Evolutionary conservation across 2,329 filamentous ascomycete species (phyloP), one percentile per base, ranked within the genome.

Genomic region (Aureobasidium sp.): DNA sequence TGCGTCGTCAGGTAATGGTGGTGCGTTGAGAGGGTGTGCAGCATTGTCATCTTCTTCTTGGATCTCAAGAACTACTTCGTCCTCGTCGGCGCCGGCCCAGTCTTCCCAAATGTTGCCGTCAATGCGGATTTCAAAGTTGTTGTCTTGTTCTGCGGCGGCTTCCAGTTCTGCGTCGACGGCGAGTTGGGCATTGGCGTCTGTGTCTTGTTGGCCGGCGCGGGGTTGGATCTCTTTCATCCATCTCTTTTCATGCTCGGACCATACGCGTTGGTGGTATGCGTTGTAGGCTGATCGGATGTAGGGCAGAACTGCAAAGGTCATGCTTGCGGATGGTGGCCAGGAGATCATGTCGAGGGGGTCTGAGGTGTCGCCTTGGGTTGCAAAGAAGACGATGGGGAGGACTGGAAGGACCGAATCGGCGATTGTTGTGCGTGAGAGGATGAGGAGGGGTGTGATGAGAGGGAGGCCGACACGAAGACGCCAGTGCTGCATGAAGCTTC

Each of bases 201-300:
- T 64, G 24, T 64, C 63, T 3, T 65, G 61, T 25, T 64, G 62
- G 12, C 55, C 64, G 22, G 59, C 58, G 10, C 79, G 74, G 8
- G 81, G 81, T 55, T 82, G 79, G 2, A 85, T 76, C 58, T 83
- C 80, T 47, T 77, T 75, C 17, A 83, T 71, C 83, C 83, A 85
- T 51, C 72, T 74, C 58, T 74, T 74, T 62, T 84, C 80, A 49
- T 76, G 68, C 17, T 76, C 73, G 14, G 75, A 73, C 69, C 83
- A 83, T 2, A 81, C 63, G 39, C 72, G 73, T 38, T 81, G 74
- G 62, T 85, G 86, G 48, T 83, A 71, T 25, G 74, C 71, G 53
- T 81, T 80, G 67, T 88, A 88, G 19, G 78, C 71, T 27, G 76
- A 76, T 49, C 83, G 79, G 2, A 86, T 62, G 58, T 86, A 86